phyloP scores from a whole-genome alignment of 768 basidiomycete species.

The Leccinellum luteum region DNA sequence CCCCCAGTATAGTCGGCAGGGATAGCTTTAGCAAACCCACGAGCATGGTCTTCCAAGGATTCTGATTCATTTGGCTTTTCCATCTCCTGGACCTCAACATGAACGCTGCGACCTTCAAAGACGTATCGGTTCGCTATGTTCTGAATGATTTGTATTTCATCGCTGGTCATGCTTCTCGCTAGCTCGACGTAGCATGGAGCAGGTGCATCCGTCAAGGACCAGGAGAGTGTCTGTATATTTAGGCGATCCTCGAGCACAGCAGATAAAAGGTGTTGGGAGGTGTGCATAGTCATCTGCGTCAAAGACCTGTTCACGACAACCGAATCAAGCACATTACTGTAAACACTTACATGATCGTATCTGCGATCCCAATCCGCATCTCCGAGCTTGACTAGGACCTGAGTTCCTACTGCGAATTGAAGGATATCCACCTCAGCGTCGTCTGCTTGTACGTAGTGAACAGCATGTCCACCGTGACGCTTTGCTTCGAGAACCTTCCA shows the following conservation, averaged over 20 bases:
- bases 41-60: conserved; percentile 43
- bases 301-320: not conserved
- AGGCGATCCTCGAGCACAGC: conserved; percentile 69
- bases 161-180: conserved; percentile 59
- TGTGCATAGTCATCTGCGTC: conserved; percentile 76
- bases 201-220: conserved; percentile 73
- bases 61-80: conserved; percentile 36
- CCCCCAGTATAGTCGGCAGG: conserved; percentile 75
- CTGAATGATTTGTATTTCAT: conserved; percentile 64
- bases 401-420: conserved; percentile 50
- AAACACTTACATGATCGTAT: conserved; percentile 63
- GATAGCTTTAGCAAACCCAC: conserved; percentile 52
- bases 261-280: conserved; percentile 79
- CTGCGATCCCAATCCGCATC: conserved; percentile 61
- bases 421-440: conserved; percentile 40
- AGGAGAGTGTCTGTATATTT: conserved; percentile 69
- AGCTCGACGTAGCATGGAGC: conserved; percentile 76
- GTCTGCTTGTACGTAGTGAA: conserved; percentile 61
- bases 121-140: conserved; percentile 63
- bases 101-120: conserved; percentile 62
- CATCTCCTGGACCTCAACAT: conserved; percentile 75
- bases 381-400: conserved; percentile 53
- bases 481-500: conserved; percentile 67
- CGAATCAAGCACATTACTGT: not conserved
- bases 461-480: conserved; percentile 67